Base-by-base conservation (phyloP, 2,329 filamentous ascomycete genomes). In the Talaromyces sp. region DNA sequence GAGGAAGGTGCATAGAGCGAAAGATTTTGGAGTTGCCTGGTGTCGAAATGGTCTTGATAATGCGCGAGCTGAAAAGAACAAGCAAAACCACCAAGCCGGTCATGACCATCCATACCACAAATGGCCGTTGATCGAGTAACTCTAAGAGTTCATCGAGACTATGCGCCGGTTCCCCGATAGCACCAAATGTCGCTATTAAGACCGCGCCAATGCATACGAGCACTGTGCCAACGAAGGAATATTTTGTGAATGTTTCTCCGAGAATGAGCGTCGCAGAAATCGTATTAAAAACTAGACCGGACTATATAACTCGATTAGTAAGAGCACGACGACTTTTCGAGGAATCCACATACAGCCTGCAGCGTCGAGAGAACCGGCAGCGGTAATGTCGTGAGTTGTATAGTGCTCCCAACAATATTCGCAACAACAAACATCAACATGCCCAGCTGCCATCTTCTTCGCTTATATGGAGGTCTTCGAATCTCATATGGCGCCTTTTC, bases 381-480 rank as follows among this genome's bases (percentile, higher is more conserved):
- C 17, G 95, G 95, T 52, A 99, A 84, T 0, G 94, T 97, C 35
- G 95, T 97, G 75, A 99, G 98, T 80, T 99, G 95, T 66, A 99
- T 95, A 43, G 92, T 94, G 80, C 93, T 97, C 66, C 95, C 95
- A 63, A 98, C 85, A 64, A 99, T 85, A 77, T 99, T 99, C 68
- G 95, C 92, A 70, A 96, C 84, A 70, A 99, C 88, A 79, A 99
- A 99, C 88, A 99, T 95, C 75, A 89, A 87, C 93, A 99, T 98
- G 65, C 95, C 95, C 68, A 96, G 72, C 80, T 97, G 95, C 95
- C 95, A 99, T 85, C 93, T 86, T 73, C 93, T 87, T 73, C 95
- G 87, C 74, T 90, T 90, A 79, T 97, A 96, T 4, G 95, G 92
- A 52, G 95, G 94, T 67, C 94, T 86, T 70, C 91, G 89, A 67